Evolutionary conservation across 768 basidiomycete species (phyloP), one percentile per base, ranked within the genome.

Genomic region (Russula griseocarnosa): DNA sequence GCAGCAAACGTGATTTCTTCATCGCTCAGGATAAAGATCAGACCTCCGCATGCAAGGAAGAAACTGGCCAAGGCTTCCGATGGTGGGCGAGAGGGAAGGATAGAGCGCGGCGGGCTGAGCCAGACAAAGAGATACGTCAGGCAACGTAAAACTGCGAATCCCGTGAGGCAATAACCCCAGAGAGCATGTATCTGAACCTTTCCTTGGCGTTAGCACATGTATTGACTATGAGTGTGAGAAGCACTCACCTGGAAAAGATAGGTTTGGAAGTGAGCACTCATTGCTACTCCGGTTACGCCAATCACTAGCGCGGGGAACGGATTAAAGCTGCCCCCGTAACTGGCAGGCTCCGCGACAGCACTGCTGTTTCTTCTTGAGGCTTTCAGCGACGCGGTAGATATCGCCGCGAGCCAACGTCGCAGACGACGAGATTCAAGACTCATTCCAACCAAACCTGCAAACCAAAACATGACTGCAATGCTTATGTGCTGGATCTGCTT

Each of bases 381-480:
- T 5, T 70, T 71, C 3, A 73, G 49, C 3, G 76, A 70, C 7
- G 76, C 71, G 38, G 82, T 79, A 8, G 81, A 76, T 5, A 79
- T 77, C 0, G 86, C 80, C 1, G 88, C 85, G 42, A 97, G 78
- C 86, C 92, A 92, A 62, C 79, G 79, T 14, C 92, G 83, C 24
- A 94, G 74, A 16, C 75, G 77, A 69, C 81, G 86, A 10, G 90
- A 90, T 76, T 98, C 96, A 64, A 98, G 83, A 3, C 86, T 86
- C 84, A 97, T 90, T 28, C 94, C 94, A 2, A 94, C 72, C 8
- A 92, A 79, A 13, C 96, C 95, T 26, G 91, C 93, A 70, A 93
- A 95, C 85, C 92, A 95, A 74, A 94, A 97, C 93, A 94, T 94
- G 66, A 87, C 91, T 70, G 95, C 95, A 67, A 98, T 97, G 60